Conservation (phyloP, 768 basidiomycete genomes). For the Phanerochaete carnosa region DNA sequence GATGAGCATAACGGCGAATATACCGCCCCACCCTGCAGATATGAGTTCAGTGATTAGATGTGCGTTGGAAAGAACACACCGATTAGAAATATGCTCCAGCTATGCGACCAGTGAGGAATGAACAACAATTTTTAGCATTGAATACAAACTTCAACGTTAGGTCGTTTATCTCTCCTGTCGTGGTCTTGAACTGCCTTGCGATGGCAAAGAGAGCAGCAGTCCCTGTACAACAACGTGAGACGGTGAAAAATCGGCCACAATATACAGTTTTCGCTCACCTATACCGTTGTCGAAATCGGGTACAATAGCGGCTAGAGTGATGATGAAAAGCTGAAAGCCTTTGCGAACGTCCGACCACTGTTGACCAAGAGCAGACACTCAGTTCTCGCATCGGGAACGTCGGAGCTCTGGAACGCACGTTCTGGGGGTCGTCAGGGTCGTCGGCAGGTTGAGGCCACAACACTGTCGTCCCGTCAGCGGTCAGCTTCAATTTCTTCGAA, state of each 20-base stretch:
- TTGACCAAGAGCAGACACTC: not conserved
- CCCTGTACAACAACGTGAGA: too few relatives aligned
- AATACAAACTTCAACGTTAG: slow-evolving; percentile 33
- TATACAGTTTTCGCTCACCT: slow-evolving; percentile 26
- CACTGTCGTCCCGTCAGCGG: slow-evolving; percentile 48
- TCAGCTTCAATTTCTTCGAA: slow-evolving; percentile 49
- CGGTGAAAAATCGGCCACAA: slow-evolving; percentile 55
- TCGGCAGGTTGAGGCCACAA: slow-evolving; percentile 66
- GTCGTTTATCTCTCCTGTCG: slow-evolving; percentile 53
- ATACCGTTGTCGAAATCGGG: slow-evolving; percentile 45
- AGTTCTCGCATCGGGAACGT: not conserved
- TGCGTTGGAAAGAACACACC: too few relatives aligned
- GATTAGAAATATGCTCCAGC: not conserved
- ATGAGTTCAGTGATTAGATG: not conserved
- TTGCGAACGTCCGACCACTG: slow-evolving; percentile 51
- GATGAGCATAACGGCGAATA: slow-evolving; percentile 56
- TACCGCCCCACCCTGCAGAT: slow-evolving; percentile 45
- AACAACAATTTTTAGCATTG: too few relatives aligned
- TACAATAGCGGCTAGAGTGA: slow-evolving; percentile 56
- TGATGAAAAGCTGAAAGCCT: slow-evolving; percentile 47
- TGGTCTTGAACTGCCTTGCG: too few relatives aligned
- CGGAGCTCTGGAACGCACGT: slow-evolving; percentile 27
- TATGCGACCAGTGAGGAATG: too few relatives aligned
- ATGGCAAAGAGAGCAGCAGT: too few relatives aligned
- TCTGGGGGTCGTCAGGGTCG: slow-evolving; percentile 55